phyloP scores from a whole-genome alignment of 2,329 filamentous ascomycete species.

The Didymosphaeria variabile region DNA sequence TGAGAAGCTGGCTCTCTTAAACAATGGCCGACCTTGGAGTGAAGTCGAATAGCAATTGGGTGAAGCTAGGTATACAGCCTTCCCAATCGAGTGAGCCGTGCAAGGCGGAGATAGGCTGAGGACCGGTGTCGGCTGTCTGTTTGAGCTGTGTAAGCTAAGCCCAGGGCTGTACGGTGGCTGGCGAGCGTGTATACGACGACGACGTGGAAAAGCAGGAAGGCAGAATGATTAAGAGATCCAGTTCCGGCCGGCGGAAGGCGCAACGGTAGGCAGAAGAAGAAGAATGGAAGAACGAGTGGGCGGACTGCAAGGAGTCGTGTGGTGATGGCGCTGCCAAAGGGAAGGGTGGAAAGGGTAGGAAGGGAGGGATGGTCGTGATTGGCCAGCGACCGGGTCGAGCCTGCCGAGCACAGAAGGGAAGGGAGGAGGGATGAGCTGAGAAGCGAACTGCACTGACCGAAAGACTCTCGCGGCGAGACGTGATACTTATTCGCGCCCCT shows the following conservation, averaged over 20 bases:
- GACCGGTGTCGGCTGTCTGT: slow-evolving; percentile 36
- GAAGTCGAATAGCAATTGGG: slow-evolving; percentile 18
- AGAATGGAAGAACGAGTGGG: slow-evolving; percentile 25
- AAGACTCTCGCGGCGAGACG: slow-evolving; percentile 34
- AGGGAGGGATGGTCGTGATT: slow-evolving; percentile 22
- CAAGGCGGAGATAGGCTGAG: slow-evolving; percentile 37
- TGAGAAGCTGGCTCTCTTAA: slow-evolving; percentile 28
- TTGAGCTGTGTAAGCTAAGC: slow-evolving; percentile 45
- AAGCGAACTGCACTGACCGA: slow-evolving; percentile 41
- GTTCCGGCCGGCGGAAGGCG: slow-evolving; percentile 46
- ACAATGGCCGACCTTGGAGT: slow-evolving; percentile 22
- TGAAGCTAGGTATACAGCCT: slow-evolving; percentile 28
- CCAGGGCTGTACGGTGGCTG: slow-evolving; percentile 44
- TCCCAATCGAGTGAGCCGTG: slow-evolving; percentile 36
- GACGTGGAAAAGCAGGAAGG: slow-evolving; percentile 35
- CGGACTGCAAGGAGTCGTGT: slow-evolving; percentile 28
- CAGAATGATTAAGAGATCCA: slow-evolving; percentile 34
- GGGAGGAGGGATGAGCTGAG: slow-evolving; percentile 20
- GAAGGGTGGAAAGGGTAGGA: slow-evolving; percentile 11
- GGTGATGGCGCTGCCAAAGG: slow-evolving; percentile 39
- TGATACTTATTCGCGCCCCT: slow-evolving; percentile 41
- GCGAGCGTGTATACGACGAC: slow-evolving; percentile 34
- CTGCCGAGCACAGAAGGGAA: slow-evolving; percentile 31
- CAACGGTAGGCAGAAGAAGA: slow-evolving; percentile 22
- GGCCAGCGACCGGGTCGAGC: slow-evolving; percentile 32